phyloP scores from a whole-genome alignment of 2,329 filamentous ascomycete species.

The Geosmithia morbida region DNA sequence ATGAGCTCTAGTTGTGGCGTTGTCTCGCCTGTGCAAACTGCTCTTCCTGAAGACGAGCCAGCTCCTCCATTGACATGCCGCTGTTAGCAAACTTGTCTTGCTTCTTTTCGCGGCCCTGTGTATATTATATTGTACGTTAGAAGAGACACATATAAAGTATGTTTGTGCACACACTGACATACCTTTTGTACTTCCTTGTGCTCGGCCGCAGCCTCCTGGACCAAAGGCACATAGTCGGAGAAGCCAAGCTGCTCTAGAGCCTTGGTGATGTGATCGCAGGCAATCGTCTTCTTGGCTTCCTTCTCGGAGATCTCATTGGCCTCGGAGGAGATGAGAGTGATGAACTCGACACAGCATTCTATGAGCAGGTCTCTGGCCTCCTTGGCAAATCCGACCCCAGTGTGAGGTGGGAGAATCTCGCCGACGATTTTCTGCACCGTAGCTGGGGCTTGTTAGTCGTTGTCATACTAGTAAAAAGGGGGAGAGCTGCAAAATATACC shows the following conservation, averaged over 20 bases:
- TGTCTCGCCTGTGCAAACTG: constrained; percentile 63
- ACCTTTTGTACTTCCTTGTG: constrained; percentile 93
- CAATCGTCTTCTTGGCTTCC: constrained; percentile 98
- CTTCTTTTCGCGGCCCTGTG: constrained; percentile 84
- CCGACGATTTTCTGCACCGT: constrained; percentile 78
- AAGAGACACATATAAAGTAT: background rate
- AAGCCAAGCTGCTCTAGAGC: constrained; percentile 89
- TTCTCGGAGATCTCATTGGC: constrained; percentile 98
- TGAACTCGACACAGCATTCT: constrained; percentile 98
- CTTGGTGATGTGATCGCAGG: constrained; percentile 93
- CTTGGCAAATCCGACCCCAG: constrained; percentile 77
- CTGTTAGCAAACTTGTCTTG: constrained; percentile 94
- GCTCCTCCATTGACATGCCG: constrained; percentile 79
- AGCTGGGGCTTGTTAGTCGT: constrained; percentile 20
- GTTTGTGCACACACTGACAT: constrained; percentile 7
- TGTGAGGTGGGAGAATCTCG: constrained; percentile 70
- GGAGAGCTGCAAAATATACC: constrained; percentile 22
- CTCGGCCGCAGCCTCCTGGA: constrained; percentile 73
- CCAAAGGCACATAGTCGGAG: constrained; percentile 77
- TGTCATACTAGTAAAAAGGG: background rate
- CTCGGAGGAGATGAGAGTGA: constrained; percentile 95
- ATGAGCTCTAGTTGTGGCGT: constrained; percentile 14
- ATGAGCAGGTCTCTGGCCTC: constrained; percentile 92
- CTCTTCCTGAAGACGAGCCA: constrained; percentile 79
- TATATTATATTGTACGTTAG: constrained; percentile 8